phyloP scores from a whole-genome alignment of 306 rosid species.

The Quercus agrifolia region DNA sequence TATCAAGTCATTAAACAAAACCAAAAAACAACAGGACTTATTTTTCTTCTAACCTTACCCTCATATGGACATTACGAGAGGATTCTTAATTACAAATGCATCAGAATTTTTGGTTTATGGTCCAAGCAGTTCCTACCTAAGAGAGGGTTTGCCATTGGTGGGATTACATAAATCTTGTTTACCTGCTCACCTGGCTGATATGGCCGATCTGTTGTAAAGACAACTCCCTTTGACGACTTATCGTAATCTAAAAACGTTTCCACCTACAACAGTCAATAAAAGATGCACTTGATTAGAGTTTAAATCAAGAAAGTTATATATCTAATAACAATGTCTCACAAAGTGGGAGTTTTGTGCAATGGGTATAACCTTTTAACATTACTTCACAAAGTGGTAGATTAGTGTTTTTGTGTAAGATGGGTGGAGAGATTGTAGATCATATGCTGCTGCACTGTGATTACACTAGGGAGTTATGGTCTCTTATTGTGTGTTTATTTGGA shows the following conservation, averaged over 20 bases:
- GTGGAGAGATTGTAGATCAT: too few relatives aligned
- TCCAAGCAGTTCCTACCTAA: background rate
- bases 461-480: too few relatives aligned
- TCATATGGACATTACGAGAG: background rate
- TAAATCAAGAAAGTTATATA: conserved; percentile 3
- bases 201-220: conserved; percentile 73
- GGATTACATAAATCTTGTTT: conserved; percentile 29
- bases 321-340: conserved; percentile 6
- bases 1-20: background rate
- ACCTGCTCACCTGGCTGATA: conserved; percentile 99
- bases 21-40: background rate
- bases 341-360: background rate
- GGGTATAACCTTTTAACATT: too few relatives aligned
- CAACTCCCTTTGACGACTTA: conserved; percentile 70
- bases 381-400: too few relatives aligned
- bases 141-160: conserved; percentile 6
- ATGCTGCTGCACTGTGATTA: too few relatives aligned
- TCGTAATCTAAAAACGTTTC: conserved; percentile 91
- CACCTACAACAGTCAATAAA: conserved; percentile 56
- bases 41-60: background rate
- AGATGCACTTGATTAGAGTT: conserved; percentile 13
- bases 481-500: too few relatives aligned
- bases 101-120: background rate
- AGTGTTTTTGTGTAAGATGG: too few relatives aligned
- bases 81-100: background rate